These are phyloP conservation scores for Floccularia luteovirens DNA, from an alignment of 768 basidiomycete genomes.

Conservation along the genomic window DNA sequence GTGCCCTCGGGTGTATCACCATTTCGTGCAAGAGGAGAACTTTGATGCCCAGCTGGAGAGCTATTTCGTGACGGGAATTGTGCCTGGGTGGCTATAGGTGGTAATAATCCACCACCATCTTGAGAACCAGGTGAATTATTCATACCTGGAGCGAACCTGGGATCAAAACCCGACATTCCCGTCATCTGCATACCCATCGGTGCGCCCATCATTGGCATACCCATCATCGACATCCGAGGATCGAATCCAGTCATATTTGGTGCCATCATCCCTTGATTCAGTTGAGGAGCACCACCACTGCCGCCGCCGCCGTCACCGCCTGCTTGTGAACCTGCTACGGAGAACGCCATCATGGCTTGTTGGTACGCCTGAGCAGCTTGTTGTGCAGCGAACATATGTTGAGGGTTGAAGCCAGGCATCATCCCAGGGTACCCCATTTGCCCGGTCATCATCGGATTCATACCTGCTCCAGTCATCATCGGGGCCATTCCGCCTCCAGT, in stretches of 20 bases:
- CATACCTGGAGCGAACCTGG: constrained; percentile 40
- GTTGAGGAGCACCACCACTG: constrained; percentile 32
- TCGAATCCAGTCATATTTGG: constrained; percentile 45
- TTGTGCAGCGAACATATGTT: constrained; percentile 82
- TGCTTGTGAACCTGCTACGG: constrained; percentile 63
- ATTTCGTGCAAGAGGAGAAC: constrained; percentile 42
- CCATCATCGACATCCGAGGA: constrained; percentile 80
- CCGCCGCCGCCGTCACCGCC: constrained; percentile 58
- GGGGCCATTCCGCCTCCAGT: constrained; percentile 31
- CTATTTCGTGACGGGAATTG: constrained; percentile 38
- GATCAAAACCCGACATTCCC: constrained; percentile 52
- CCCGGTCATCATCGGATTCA: constrained; percentile 36
- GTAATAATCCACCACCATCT: constrained; percentile 26
- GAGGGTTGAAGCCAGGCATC: constrained; percentile 54
- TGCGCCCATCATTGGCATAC: constrained; percentile 53
- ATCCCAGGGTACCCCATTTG: constrained; percentile 51
- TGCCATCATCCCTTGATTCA: constrained; percentile 55
- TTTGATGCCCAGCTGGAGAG: constrained; percentile 42
- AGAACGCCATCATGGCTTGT: constrained; percentile 82
- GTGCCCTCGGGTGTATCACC: constrained; percentile 15
- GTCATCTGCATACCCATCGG: constrained; percentile 54
- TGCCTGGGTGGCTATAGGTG: constrained; percentile 23
- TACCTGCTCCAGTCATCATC: constrained; percentile 35
- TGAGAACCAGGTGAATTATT: constrained; percentile 13
- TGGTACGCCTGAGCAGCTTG: constrained; percentile 85